Percentiles rank a stretch among this genome's conserved stretches.
phyloP scores from a whole-genome alignment of 2,329 filamentous ascomycete species.

The Calonectria naviculata region DNA sequence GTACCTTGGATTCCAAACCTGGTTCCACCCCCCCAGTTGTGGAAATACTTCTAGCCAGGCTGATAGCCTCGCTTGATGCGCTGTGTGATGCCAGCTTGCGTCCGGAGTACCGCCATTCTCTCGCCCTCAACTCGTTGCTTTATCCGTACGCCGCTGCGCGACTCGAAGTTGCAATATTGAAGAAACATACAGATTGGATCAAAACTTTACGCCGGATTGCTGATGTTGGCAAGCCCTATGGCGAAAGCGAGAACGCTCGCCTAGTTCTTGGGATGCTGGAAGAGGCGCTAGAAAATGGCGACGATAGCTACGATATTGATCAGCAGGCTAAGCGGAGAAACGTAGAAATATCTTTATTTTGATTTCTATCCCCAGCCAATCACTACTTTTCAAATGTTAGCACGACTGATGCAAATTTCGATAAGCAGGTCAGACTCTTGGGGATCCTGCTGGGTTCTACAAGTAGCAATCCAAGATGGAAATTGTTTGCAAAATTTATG shows the following conservation, averaged over 20 bases:
- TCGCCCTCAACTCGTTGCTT: slow-evolving; percentile 39
- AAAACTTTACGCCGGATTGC: slow-evolving; percentile 8
- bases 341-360: slow-evolving; percentile 32
- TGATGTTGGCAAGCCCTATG: slow-evolving; percentile 24
- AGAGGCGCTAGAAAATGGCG: slow-evolving; percentile 19
- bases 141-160: slow-evolving; percentile 41
- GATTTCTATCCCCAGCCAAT: slow-evolving; percentile 15
- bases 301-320: slow-evolving; percentile 29
- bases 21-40: background rate
- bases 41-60: slow-evolving; percentile 35
- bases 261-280: slow-evolving; percentile 29
- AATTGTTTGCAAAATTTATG: background rate
- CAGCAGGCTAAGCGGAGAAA: slow-evolving; percentile 15
- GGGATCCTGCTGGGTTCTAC: background rate
- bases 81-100: slow-evolving; percentile 26
- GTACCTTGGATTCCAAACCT: background rate
- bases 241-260: slow-evolving; percentile 16
- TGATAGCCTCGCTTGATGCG: slow-evolving; percentile 40
- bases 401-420: background rate
- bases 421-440: background rate
- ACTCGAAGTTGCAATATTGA: slow-evolving; percentile 37
- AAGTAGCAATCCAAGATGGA: background rate
- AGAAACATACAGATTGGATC: slow-evolving; percentile 28
- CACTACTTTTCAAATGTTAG: background rate
- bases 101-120: slow-evolving; percentile 24